A percentile compares a stretch with the other conserved stretches of the same genome.
phyloP scores from a whole-genome alignment of 768 basidiomycete species.

The Boletus barrowsii region DNA sequence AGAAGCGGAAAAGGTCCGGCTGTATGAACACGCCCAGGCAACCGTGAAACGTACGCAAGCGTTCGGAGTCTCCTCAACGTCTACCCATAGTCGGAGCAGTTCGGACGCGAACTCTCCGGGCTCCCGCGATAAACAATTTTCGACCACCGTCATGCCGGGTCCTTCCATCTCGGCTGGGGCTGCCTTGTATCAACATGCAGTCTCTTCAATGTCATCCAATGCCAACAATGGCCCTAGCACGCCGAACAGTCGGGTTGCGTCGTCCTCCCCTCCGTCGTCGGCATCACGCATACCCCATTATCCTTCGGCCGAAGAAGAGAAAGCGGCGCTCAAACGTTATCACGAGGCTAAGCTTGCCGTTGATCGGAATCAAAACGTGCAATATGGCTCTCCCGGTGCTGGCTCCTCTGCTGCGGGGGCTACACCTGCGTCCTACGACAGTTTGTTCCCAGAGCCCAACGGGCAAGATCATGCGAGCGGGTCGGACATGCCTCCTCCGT shows the following conservation, averaged over 20 bases:
- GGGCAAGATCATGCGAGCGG: conserved; percentile 22
- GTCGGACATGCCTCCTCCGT: conserved; percentile 51
- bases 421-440: conserved; percentile 60
- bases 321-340: conserved; percentile 64
- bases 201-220: conserved; percentile 37
- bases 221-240: conserved; percentile 12
- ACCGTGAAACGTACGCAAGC: conserved; percentile 62
- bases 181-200: conserved; percentile 44
- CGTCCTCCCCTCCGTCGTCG: conserved; percentile 29
- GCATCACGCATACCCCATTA: conserved; percentile 43
- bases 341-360: conserved; percentile 72
- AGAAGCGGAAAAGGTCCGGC: conserved; percentile 70
- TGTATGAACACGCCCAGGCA: conserved; percentile 67
- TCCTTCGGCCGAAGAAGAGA: conserved; percentile 69
- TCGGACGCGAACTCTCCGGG: conserved; percentile 25
- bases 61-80: conserved; percentile 26
- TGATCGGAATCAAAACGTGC: conserved; percentile 49
- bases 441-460: conserved; percentile 48
- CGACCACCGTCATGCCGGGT: conserved; percentile 11
- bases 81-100: conserved; percentile 26
- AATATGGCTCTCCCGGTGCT: conserved; percentile 17
- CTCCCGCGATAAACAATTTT: conserved; percentile 12
- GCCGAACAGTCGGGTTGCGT: conserved; percentile 26
- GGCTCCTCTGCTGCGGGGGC: conserved; percentile 21
- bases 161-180: conserved; percentile 39